Conservation (phyloP, 768 basidiomycete species). For the Lactifluus subvellereus region DNA sequence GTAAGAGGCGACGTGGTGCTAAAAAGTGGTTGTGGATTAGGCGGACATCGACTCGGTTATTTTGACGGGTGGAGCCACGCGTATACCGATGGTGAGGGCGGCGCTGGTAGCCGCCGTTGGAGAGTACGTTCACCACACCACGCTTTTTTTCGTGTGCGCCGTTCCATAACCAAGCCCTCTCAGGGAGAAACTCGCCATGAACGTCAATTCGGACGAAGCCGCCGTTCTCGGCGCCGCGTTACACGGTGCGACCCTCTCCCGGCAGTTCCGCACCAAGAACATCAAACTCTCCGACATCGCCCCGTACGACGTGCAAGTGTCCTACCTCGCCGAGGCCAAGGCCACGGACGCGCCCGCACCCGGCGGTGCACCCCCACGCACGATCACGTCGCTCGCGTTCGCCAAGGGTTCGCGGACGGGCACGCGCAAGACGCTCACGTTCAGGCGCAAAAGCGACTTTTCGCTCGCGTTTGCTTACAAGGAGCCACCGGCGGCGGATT, state of each 20-base stretch:
- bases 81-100: conserved; percentile 87
- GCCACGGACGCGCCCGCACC: conserved; percentile 32
- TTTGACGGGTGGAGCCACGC: conserved; percentile 84
- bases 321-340: conserved; percentile 62
- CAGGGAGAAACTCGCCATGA: conserved; percentile 81
- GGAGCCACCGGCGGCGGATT: conserved; percentile 52
- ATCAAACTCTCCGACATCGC: conserved; percentile 76
- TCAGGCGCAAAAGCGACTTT: conserved; percentile 84
- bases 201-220: conserved; percentile 96
- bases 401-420: conserved; percentile 70
- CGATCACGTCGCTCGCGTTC: conserved; percentile 74
- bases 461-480: conserved; percentile 74
- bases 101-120: conserved; percentile 76
- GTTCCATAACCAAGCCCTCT: conserved; percentile 4
- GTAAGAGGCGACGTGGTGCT: neutral
- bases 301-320: conserved; percentile 70
- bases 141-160: neutral
- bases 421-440: conserved; percentile 78
- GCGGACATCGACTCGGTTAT: conserved; percentile 82
- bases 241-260: conserved; percentile 81
- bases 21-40: conserved; percentile 33
- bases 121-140: conserved; percentile 41
- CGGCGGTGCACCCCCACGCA: conserved; percentile 43
- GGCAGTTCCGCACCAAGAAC: conserved; percentile 93
- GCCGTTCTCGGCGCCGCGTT: conserved; percentile 91